Base-by-base conservation (phyloP, 1,139 yeast genomes). In the Saccharomyces uvarum region DNA sequence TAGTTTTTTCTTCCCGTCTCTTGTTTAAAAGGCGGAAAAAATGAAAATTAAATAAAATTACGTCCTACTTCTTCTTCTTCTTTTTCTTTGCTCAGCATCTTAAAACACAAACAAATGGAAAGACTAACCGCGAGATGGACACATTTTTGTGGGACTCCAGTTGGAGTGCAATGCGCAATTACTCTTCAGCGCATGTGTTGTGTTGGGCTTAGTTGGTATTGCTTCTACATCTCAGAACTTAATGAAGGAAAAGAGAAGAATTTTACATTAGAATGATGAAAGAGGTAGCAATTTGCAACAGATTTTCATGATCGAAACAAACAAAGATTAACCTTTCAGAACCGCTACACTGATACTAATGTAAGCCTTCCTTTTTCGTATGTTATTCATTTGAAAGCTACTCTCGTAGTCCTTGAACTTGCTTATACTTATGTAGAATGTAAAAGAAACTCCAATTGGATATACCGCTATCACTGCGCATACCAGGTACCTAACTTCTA, bases 321-420 rank as follows among this genome's bases (percentile, higher is more conserved):
- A 52, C 53, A 55, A 55, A 47, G 49, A 33, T 47, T 38, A 38
- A 53, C 55, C 62, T 62, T 57, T 49, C 68, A 63, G 68, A 64
- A 64, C 68, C 67, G 67, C 67, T 64, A 64, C 67, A 61, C 68
- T 64, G 68, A 63, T 44, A 51, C 47, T 29, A 16, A 26, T 27
- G 46, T 24, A 19, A 19, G 24, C 3, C 11, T 38, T 19, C 13
- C 24, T 38, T 38, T 16, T 14, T 38, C 4, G 8, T 11, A 13
- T 24, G 26, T 11, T 31, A n/a, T 46, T n/a, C 13, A 29, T 33
- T 21, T 33, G 26, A 7, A 32, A 16, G 3, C 16, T 11, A 21
- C n/a, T 19, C 16, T 11, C 13, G 8, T 8, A 19, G 4, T 13
- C 13, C 28, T 44, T 8, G n/a, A 9, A 29, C 11, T 4, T 46